These are phyloP conservation scores for Funneliformis mosseae DNA, from an alignment of 192 early-diverging fungal genomes.

Conservation along the genomic window DNA sequence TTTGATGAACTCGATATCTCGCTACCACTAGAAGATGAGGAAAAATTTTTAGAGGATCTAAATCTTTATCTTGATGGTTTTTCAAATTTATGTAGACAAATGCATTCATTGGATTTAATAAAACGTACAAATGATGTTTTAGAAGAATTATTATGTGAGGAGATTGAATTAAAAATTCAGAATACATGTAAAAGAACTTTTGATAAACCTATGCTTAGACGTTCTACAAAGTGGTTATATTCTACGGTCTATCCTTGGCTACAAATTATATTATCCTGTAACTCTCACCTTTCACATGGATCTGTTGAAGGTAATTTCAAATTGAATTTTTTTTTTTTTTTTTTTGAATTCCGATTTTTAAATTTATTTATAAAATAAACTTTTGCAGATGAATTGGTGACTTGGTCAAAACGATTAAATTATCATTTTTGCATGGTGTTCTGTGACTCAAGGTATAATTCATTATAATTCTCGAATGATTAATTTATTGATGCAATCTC, in stretches of 20 bases:
- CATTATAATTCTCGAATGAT: not conserved
- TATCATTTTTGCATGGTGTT: slow-evolving; percentile 33
- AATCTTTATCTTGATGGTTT: not conserved
- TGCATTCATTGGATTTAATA: slow-evolving; percentile 24
- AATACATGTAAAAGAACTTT: slow-evolving; percentile 11
- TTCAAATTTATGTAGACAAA: slow-evolving; percentile 12
- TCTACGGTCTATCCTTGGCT: slow-evolving; percentile 19
- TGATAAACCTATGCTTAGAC: slow-evolving; percentile 18
- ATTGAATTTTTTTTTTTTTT: not conserved
- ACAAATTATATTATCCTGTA: not conserved
- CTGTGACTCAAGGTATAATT: slow-evolving; percentile 21
- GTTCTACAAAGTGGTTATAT: slow-evolving; percentile 30
- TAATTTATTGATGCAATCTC: not conserved
- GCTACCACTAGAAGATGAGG: not conserved
- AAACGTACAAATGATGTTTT: slow-evolving; percentile 28
- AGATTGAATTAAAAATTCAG: slow-evolving; percentile 13
- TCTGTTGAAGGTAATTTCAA: slow-evolving; percentile 1
- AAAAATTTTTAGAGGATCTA: not conserved
- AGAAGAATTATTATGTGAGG: slow-evolving; percentile 28
- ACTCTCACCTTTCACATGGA: not conserved
- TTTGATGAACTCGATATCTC: not conserved
- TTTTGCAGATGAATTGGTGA: not conserved
- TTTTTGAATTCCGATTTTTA: not conserved
- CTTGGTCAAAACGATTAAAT: slow-evolving; percentile 30
- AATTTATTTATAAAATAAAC: not conserved